phyloP scores from a whole-genome alignment of 208 protist genomes.

The Vickermania ingenoplastis region DNA sequence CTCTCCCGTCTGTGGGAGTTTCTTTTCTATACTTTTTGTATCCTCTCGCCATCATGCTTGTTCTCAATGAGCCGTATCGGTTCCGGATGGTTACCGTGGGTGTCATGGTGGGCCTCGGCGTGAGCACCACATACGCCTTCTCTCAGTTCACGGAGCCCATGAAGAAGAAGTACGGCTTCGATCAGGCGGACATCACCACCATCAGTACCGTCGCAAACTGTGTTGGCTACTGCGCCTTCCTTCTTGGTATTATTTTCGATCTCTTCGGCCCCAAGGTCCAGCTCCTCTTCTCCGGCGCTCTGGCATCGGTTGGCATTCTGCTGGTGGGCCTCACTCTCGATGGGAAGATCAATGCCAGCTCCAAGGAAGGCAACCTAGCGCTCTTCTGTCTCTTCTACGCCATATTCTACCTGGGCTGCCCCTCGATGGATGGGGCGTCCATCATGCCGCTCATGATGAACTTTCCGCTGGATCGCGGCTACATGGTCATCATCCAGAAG shows the following conservation, averaged over 20 bases:
- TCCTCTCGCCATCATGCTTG: neutral
- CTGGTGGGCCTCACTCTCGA: conserved; percentile 64
- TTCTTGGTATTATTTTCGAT: conserved; percentile 65
- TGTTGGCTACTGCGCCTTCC: conserved; percentile 45
- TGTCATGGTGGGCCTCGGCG: conserved; percentile 46
- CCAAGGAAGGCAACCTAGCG: conserved; percentile 23
- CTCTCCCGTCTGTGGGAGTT: no score
- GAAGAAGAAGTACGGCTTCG: conserved; percentile 37
- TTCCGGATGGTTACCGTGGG: conserved; percentile 64
- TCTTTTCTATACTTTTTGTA: no score
- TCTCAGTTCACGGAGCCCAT: conserved; percentile 59
- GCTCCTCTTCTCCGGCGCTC: conserved; percentile 20
- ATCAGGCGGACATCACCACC: conserved; percentile 64
- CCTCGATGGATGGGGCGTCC: conserved; percentile 43
- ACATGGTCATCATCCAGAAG: conserved; percentile 72
- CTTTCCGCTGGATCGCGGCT: conserved; percentile 66
- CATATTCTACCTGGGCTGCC: conserved; percentile 53
- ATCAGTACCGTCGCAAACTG: conserved; percentile 77
- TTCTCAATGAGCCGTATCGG: conserved; percentile 59
- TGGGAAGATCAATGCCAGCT: conserved; percentile 23
- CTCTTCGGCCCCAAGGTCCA: conserved; percentile 48
- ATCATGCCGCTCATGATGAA: conserved; percentile 78
- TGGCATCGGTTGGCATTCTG: conserved; percentile 45
- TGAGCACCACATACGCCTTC: conserved; percentile 72
- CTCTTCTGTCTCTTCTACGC: conserved; percentile 58